A percentile compares a stretch with the other conserved stretches of the same genome.
Conservation (phyloP, 2,329 filamentous ascomycete genomes). For the Cordyceps militaris region DNA sequence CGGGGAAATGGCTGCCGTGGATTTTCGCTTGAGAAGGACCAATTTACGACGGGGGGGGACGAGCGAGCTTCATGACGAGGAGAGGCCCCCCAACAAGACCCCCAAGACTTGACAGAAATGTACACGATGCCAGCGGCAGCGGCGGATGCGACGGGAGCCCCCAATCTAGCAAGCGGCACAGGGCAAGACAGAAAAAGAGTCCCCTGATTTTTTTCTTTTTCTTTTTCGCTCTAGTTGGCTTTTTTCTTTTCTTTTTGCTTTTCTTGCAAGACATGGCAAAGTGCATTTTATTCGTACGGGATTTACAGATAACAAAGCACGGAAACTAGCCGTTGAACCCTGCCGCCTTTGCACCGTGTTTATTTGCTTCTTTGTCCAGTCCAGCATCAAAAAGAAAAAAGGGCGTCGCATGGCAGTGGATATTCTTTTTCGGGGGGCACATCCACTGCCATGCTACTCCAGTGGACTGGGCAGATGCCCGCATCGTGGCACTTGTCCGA, state of each 20-base stretch:
- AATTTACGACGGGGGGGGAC: not conserved
- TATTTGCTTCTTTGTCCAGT: not conserved
- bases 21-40: too few relatives aligned
- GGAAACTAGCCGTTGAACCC: not conserved
- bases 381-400: not conserved
- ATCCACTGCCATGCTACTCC: too few relatives aligned
- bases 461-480: too few relatives aligned
- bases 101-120: not conserved
- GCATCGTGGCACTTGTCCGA: too few relatives aligned
- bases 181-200: not conserved
- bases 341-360: not conserved
- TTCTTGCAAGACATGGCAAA: not conserved
- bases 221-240: not conserved
- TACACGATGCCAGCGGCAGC: constrained; percentile 1
- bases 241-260: not conserved
- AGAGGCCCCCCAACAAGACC: not conserved
- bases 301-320: not conserved
- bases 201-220: not conserved
- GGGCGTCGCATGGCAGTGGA: not conserved
- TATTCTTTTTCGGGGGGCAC: not conserved
- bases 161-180: not conserved
- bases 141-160: not conserved
- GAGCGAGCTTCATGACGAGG: too few relatives aligned
- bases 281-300: not conserved
- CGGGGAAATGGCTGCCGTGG: too few relatives aligned